Evolutionary conservation across 2,329 filamentous ascomycete genomes (phyloP), one percentile per base, ranked within the genome.

Genomic region (Graphilbum fragrans): DNA sequence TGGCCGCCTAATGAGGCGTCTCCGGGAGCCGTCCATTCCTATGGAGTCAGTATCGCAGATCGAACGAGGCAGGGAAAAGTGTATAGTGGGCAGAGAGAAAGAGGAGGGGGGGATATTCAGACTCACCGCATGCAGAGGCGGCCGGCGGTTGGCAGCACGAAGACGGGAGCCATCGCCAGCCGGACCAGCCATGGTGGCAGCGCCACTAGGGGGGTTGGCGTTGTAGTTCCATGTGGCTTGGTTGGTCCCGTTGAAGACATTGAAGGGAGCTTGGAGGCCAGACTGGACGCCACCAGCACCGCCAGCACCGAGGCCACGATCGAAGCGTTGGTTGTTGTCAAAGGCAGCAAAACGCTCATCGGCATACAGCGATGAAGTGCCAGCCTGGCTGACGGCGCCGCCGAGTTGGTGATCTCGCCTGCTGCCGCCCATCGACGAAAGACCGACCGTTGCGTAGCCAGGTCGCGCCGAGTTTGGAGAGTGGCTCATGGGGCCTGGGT

Each of bases 161-260:
- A 78, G 57, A 53, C 80, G 64, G 56, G 72, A 62, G 52, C 74
- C 67, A 43, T 77, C 77, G 44, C 78, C 80, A 51, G 88, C 70
- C 47, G 75, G 79, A 41, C 77, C 77, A 52, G 72, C 68, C 45
- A 74, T 65, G 0, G 70, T 74, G 49, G 86, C 84, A 37, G 77
- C 80, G 5, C 43, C 19, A 5, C 41, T 36, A n/a, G 27, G 5
- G 17, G 23, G 12, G 53, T 73, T 75, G 52, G 74, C 77, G 45
- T 65, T 69, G 50, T 86, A 80, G 58, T 80, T 85, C 87, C 87
- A 94, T 18, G 81, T 93, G 14, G 80, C 79, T 55, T 86, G 82
- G 45, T 42, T 46, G 4, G 42, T 34, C 9, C 37, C 31, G 51
- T 88, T 67, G 41, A 72, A 54, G 63, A 73, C 67, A 35, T 41